Conservation (phyloP, 2,329 filamentous ascomycete species). For the Fusarium oxysporum region DNA sequence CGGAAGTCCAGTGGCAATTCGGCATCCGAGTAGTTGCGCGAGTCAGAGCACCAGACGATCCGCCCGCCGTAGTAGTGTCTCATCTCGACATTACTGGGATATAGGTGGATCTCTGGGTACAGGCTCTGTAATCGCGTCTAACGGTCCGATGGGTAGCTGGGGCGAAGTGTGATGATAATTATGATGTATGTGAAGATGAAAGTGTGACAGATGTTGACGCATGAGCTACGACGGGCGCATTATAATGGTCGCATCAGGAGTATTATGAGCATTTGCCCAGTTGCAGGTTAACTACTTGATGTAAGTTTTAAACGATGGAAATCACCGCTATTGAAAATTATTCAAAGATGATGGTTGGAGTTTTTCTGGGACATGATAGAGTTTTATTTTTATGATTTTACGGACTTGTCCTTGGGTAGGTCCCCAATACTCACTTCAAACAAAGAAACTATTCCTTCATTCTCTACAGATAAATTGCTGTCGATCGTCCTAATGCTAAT, state of each 20-base stretch:
- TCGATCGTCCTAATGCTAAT: not conserved
- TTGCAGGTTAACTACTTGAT: constrained; percentile 10
- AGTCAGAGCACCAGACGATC: constrained; percentile 87
- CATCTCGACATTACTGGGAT: constrained; percentile 92
- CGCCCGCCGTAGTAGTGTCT: constrained; percentile 74
- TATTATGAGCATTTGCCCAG: constrained; percentile 15
- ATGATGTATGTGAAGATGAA: constrained; percentile 16
- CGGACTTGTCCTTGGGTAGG: constrained; percentile 10
- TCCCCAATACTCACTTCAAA: constrained; percentile 1
- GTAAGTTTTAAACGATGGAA: constrained; percentile 31
- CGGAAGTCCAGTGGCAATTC: constrained; percentile 59
- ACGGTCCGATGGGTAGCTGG: constrained; percentile 80
- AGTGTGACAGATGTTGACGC: constrained; percentile 12
- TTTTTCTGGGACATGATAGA: constrained; percentile 30
- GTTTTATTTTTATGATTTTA: constrained; percentile 12
- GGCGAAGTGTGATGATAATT: constrained; percentile 70
- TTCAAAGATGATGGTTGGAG: constrained; percentile 33
- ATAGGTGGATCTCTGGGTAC: constrained; percentile 84
- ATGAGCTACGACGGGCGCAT: constrained; percentile 14
- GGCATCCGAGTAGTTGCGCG: constrained; percentile 77
- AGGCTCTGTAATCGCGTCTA: constrained; percentile 75
- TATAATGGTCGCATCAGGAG: constrained; percentile 24
- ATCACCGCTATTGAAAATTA: constrained; percentile 26
- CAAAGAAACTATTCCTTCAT: not conserved
- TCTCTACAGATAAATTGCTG: too few species aligned